Evolutionary conservation across 1,284 basidiomycete genomes (phyloP).

Genomic region (Trichosporon ovoides): DNA sequence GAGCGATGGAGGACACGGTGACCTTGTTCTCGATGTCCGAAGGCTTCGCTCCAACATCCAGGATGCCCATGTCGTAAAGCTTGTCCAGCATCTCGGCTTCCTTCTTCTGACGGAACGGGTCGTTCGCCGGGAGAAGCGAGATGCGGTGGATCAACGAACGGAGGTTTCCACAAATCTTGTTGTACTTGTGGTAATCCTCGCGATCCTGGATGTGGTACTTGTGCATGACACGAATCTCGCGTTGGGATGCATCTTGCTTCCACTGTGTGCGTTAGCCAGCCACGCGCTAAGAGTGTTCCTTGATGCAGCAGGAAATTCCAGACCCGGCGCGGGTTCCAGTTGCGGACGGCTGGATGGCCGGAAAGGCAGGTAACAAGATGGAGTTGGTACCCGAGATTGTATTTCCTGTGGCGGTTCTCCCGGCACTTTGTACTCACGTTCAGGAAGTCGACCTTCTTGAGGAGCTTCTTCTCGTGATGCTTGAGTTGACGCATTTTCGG

Average conservation of each 20-base stretch:
- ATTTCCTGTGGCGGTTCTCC: too few relatives aligned
- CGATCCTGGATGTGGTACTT: constrained; percentile 90
- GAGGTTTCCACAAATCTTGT: constrained; percentile 86
- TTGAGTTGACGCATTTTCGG: constrained; percentile 87
- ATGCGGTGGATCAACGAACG: constrained; percentile 81
- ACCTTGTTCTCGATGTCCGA: constrained; percentile 92
- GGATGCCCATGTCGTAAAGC: constrained; percentile 94
- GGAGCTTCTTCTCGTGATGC: constrained; percentile 85
- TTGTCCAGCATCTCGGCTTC: constrained; percentile 85
- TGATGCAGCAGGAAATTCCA: not conserved
- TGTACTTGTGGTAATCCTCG: constrained; percentile 91
- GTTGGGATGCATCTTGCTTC: constrained; percentile 88
- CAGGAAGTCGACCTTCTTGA: constrained; percentile 92
- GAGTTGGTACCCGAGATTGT: not conserved
- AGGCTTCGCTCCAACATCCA: constrained; percentile 64
- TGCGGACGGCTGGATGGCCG: not conserved
- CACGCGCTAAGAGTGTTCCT: not conserved
- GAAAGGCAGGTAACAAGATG: not conserved
- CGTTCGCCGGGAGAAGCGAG: constrained; percentile 79
- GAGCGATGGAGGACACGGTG: constrained; percentile 89
- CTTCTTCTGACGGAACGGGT: constrained; percentile 80
- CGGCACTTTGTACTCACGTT: constrained; percentile 71
- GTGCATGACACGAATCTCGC: constrained; percentile 92
- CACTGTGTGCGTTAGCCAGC: constrained; percentile 57
- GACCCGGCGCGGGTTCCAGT: not conserved